These are phyloP conservation scores for Entomortierella parvispora DNA, from an alignment of 192 early-diverging fungal species.

Conservation along the genomic window DNA sequence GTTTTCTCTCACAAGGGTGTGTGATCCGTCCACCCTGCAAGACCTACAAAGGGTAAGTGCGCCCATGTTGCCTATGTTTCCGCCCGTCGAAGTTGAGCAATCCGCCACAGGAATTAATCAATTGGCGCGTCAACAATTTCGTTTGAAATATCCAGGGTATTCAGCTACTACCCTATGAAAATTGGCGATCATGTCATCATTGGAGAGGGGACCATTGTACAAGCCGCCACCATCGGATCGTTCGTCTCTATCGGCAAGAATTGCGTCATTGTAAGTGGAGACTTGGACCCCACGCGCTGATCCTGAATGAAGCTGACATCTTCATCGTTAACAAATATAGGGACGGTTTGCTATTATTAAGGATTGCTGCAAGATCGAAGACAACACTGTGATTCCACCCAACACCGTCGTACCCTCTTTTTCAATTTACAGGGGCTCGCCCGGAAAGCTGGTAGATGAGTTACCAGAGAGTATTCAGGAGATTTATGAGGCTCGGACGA, in stretches of 20 bases:
- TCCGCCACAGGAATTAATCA: too few relatives aligned
- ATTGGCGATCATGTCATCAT: conserved; percentile 94
- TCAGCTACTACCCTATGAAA: conserved; percentile 98
- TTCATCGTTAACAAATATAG: conserved; percentile 49
- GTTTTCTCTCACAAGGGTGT: conserved; percentile 77
- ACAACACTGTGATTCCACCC: conserved; percentile 90
- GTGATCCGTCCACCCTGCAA: conserved; percentile 96
- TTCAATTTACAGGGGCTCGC: conserved; percentile 87
- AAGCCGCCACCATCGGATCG: conserved; percentile 92
- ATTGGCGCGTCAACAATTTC: too few relatives aligned
- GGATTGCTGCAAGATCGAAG: conserved; percentile 90
- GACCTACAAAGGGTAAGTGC: conserved; percentile 85
- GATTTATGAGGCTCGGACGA: conserved; percentile 76
- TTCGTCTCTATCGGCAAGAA: conserved; percentile 93
- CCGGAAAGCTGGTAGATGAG: conserved; percentile 82
- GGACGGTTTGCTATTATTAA: conserved; percentile 96
- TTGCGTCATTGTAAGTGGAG: conserved; percentile 91
- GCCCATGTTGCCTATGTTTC: too few relatives aligned
- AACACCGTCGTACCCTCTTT: conserved; percentile 94
- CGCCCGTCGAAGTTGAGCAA: too few relatives aligned
- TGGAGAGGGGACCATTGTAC: conserved; percentile 88
- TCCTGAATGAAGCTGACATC: too few relatives aligned
- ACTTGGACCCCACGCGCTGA: too few relatives aligned
- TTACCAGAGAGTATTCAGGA: conserved; percentile 91
- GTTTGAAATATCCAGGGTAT: conserved; percentile 75